Percentiles rank a stretch among this genome's conserved stretches.
Conservation (phyloP, 2,329 filamentous ascomycete genomes). For the Botrytis porri region DNA sequence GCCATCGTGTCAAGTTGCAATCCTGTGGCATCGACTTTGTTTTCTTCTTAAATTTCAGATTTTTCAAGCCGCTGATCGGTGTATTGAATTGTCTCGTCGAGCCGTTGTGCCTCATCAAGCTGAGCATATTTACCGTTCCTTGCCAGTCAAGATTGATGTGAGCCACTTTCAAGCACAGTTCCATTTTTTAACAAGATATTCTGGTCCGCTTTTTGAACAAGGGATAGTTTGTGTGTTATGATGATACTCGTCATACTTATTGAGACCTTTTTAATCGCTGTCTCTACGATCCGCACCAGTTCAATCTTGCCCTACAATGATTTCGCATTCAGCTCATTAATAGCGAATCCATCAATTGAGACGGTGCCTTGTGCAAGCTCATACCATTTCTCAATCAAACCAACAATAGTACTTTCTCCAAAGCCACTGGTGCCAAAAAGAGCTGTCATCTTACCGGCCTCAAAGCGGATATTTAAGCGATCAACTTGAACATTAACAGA, state of each 20-base stretch:
- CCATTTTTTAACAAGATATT: conserved; percentile 87
- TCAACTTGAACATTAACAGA: conserved; percentile 36
- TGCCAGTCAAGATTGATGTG: conserved; percentile 72
- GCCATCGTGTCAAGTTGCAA: conserved; percentile 30
- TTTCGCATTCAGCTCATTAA: conserved; percentile 33
- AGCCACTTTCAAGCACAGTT: conserved; percentile 82
- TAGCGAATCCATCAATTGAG: conserved; percentile 33
- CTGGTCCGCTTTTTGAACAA: conserved; percentile 86
- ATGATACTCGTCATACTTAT: conserved; percentile 86
- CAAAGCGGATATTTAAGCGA: conserved; percentile 41
- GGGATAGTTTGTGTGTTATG: conserved; percentile 89
- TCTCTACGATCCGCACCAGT: conserved; percentile 71
- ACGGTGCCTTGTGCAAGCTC: conserved; percentile 38
- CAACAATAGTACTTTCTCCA: conserved; percentile 42
- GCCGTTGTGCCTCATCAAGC: conserved; percentile 60
- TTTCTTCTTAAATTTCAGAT: background rate
- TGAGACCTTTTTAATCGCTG: conserved; percentile 78
- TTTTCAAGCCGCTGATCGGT: background rate
- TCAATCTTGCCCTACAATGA: conserved; percentile 29
- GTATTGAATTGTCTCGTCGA: conserved; percentile 40
- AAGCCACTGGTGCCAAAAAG: conserved; percentile 44
- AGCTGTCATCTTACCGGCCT: conserved; percentile 42
- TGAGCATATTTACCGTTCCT: conserved; percentile 65
- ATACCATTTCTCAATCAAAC: conserved; percentile 43
- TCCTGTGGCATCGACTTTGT: too few species aligned